A percentile compares a stretch with the other conserved stretches of the same genome.
Conservation (phyloP, 2,329 filamentous ascomycete species). For the Clonostachys solani region DNA sequence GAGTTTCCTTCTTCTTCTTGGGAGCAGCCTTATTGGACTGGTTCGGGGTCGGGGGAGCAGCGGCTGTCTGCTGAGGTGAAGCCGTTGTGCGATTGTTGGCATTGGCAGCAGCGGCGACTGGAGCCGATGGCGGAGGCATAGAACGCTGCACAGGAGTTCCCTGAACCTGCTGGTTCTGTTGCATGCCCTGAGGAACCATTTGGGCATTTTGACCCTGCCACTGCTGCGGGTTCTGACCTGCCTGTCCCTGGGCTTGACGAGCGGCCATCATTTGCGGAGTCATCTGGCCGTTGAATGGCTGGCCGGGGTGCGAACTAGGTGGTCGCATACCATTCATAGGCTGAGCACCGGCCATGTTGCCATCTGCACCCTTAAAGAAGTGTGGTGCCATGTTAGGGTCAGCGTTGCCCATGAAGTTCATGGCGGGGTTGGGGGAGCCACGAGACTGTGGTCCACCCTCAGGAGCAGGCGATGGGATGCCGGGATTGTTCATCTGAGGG, state of each 20-base stretch:
- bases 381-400: slow-evolving; percentile 57
- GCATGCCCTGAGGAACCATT: slow-evolving; percentile 32
- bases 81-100: slow-evolving; percentile 52
- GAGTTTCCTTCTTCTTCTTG: slow-evolving; percentile 67
- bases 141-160: slow-evolving; percentile 69
- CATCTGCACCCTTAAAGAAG: slow-evolving; percentile 55
- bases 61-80: slow-evolving; percentile 58
- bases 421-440: slow-evolving; percentile 58
- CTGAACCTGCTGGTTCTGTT: slow-evolving; percentile 44
- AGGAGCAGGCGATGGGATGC: slow-evolving; percentile 67
- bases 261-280: slow-evolving; percentile 57
- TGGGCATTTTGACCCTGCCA: slow-evolving; percentile 35
- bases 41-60: slow-evolving; percentile 72
- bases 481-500: slow-evolving; percentile 66
- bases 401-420: slow-evolving; percentile 61
- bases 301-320: slow-evolving; percentile 63
- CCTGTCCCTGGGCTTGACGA: slow-evolving; percentile 22
- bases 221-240: slow-evolving; percentile 23
- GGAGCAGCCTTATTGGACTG: slow-evolving; percentile 69
- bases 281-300: slow-evolving; percentile 54
- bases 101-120: slow-evolving; percentile 35
- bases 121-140: slow-evolving; percentile 65
- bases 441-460: slow-evolving; percentile 64
- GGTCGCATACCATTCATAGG: slow-evolving; percentile 64
- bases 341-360: slow-evolving; percentile 43